These are phyloP conservation scores for Chytridium lagenaria DNA, from an alignment of 371 early-diverging fungal genomes.

Conservation along the genomic window DNA sequence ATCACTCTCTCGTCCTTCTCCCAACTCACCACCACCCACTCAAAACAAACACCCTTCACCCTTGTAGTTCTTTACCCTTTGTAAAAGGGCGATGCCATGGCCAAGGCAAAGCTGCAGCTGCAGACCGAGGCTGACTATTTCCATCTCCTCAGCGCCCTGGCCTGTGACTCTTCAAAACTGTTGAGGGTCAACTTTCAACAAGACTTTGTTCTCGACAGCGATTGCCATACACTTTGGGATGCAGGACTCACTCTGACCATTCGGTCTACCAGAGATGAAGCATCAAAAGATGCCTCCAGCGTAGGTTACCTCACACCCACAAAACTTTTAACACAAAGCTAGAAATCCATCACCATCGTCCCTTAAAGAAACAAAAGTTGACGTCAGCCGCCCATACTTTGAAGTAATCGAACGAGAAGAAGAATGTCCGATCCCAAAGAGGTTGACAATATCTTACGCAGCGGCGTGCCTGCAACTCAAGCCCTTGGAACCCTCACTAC, in stretches of 20 bases:
- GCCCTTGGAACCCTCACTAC: neutral
- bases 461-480: neutral
- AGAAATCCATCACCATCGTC: conserved; percentile 14
- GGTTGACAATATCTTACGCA: conserved; percentile 12
- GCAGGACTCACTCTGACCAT: conserved; percentile 12
- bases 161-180: conserved; percentile 14
- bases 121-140: conserved; percentile 20
- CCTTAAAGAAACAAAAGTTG: conserved; percentile 19
- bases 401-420: conserved; percentile 23
- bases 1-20: too few relatives aligned
- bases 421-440: neutral
- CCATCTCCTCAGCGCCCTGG: conserved; percentile 11
- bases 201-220: conserved; percentile 23
- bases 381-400: conserved; percentile 6
- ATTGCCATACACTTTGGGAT: conserved; percentile 8
- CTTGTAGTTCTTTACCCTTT: too few relatives aligned
- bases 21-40: too few relatives aligned
- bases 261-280: neutral
- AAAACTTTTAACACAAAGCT: too few relatives aligned
- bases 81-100: too few relatives aligned
- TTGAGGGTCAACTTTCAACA: conserved; percentile 14
- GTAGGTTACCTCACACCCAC: too few relatives aligned
- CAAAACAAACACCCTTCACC: too few relatives aligned
- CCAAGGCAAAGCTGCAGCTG: conserved; percentile 23
- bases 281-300: neutral